These are phyloP conservation scores for Pyropia haitanensis DNA, from an alignment of 23 red algal species.

Conservation along the genomic window DNA sequence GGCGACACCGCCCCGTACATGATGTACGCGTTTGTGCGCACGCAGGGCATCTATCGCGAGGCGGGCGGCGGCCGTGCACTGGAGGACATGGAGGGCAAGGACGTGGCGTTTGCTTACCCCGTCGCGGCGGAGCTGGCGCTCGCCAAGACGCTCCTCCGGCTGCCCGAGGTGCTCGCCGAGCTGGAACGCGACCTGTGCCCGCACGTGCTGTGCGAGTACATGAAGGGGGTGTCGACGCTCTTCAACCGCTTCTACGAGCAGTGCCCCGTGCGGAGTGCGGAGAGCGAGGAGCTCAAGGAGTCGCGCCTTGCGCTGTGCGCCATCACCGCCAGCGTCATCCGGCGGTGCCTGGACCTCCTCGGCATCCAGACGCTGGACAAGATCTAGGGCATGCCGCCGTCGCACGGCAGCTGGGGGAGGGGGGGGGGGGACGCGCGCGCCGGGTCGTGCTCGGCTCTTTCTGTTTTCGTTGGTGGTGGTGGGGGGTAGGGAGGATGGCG, in stretches of 20 bases:
- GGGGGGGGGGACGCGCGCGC: too few relatives aligned
- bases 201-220: constrained; percentile 94
- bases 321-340: constrained; percentile 66
- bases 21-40: constrained; percentile 87
- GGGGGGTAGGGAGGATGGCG: too few relatives aligned
- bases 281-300: constrained; percentile 37
- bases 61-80: constrained; percentile 23
- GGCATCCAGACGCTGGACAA: constrained; percentile 75
- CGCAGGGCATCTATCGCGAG: constrained; percentile 85
- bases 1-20: constrained; percentile 98
- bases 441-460: too few relatives aligned
- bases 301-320: constrained; percentile 80
- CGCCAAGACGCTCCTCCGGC: constrained; percentile 52
- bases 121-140: constrained; percentile 64
- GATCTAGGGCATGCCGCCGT: constrained; percentile 19
- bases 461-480: too few relatives aligned
- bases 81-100: background rate
- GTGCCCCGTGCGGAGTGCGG: constrained; percentile 75
- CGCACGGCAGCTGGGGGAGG: too few relatives aligned
- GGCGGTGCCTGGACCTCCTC: constrained; percentile 61
- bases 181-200: constrained; percentile 84
- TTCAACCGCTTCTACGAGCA: constrained; percentile 99
- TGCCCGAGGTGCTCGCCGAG: constrained; percentile 69
- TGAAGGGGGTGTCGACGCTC: constrained; percentile 52
- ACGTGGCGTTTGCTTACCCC: constrained; percentile 37